Evolutionary conservation across 2,329 filamentous ascomycete genomes (phyloP), one percentile per base, ranked within the genome.

Genomic region (Alternaria incomplexa): DNA sequence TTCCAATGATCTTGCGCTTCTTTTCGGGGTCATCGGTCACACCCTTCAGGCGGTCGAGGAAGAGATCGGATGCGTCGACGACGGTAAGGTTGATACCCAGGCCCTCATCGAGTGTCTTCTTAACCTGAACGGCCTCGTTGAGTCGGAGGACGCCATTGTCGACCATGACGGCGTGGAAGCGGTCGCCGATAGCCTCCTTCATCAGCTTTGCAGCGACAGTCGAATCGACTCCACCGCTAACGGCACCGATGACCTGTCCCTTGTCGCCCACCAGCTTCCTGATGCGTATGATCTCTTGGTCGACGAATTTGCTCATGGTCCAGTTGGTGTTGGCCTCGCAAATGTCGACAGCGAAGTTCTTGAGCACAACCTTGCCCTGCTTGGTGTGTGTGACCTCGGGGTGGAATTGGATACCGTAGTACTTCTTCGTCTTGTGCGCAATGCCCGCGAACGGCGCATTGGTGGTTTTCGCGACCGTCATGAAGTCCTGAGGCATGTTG

Each of bases 31-130:
- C 83, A 55, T 83, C 93, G 0, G 82, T 83, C 25, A 97, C 88
- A 17, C 93, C 95, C 68, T 88, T 87, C 1, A 98, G 88, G 23
- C 89, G 85, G 28, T 83, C 82, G n/a, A 97, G 84, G 84, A 98
- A 98, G 25, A 87, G 83, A 64, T 96, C 85, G 10, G 87, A 86
- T 0, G 89, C 93, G 77, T 98, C 91, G 2, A 96, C 88, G 26
- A 98, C 90, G 0, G 92, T 97, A 3, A 98, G 85, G 80, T 97
- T 96, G 80, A 98, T 96, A 2, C 92, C 92, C 1, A 98, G 87
- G 69, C 96, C 90, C 74, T 93, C 80, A 2, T 86, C 85, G 3
- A 98, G 87, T 0, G 89, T 94, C 80, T 93, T 84, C 80, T 97
- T 90, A 56, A 98, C 96, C 73, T 90, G 85, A 69, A 90, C 83